Conservation (phyloP, 495 filamentous ascomycete species). For the Penicillium daleae region DNA sequence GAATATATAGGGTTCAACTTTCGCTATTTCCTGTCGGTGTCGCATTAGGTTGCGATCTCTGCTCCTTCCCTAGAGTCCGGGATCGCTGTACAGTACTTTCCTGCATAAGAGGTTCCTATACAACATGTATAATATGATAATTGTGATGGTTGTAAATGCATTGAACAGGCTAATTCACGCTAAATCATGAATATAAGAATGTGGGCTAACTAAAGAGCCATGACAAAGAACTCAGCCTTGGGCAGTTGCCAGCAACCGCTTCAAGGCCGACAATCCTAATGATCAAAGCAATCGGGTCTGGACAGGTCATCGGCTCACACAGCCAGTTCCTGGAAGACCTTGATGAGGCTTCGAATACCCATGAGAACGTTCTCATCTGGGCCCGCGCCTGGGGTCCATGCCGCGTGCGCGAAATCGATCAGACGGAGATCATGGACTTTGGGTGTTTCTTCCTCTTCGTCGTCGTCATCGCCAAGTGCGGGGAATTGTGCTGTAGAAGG, state of each 20-base stretch:
- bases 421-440: constrained; percentile 81
- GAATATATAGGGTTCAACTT: too few species aligned
- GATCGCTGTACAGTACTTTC: too few species aligned
- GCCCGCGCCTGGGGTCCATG: constrained; percentile 81
- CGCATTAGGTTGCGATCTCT: too few species aligned
- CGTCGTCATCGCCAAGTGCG: constrained; percentile 64
- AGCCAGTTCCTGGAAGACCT: constrained; percentile 68
- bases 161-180: constrained; percentile 3
- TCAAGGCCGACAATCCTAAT: constrained; percentile 9
- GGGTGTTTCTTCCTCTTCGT: constrained; percentile 68
- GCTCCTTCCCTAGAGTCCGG: too few species aligned
- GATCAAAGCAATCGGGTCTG: not conserved
- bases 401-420: constrained; percentile 96
- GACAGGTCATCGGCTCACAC: constrained; percentile 23
- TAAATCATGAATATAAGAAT: not conserved
- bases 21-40: too few species aligned
- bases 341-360: constrained; percentile 74
- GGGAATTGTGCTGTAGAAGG: constrained; percentile 35
- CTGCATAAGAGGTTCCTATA: too few species aligned
- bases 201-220: not conserved
- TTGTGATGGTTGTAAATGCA: not conserved
- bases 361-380: constrained; percentile 83
- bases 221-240: not conserved
- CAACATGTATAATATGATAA: not conserved
- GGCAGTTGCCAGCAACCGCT: constrained; percentile 37